phyloP scores from a whole-genome alignment of 306 rosid species.

The Hippophae gyantsensis region DNA sequence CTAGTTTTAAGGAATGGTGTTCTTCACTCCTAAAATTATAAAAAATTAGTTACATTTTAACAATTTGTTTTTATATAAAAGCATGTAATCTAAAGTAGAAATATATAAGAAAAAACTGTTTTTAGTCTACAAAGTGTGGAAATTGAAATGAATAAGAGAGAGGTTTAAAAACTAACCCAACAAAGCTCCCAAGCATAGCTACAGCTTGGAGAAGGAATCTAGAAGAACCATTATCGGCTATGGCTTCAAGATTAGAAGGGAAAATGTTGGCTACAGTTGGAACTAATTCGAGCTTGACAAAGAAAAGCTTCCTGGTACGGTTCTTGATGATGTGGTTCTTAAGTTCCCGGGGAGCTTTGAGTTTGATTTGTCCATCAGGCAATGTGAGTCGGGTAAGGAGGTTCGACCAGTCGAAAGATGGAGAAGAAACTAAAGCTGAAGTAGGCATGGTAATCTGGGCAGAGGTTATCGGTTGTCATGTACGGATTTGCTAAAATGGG shows the following conservation, averaged over 20 bases:
- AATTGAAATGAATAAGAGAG: too few relatives aligned
- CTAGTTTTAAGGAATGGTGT: too few relatives aligned
- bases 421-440: slow-evolving; percentile 16
- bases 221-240: slow-evolving; percentile 27
- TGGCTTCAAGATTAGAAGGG: slow-evolving; percentile 19
- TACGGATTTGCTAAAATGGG: neutral
- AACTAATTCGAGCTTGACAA: slow-evolving; percentile 73
- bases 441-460: slow-evolving; percentile 53
- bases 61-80: too few relatives aligned
- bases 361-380: slow-evolving; percentile 47
- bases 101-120: too few relatives aligned
- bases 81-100: too few relatives aligned
- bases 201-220: slow-evolving; percentile 77
- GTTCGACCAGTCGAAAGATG: slow-evolving; percentile 21
- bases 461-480: slow-evolving; percentile 37
- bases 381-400: slow-evolving; percentile 59
- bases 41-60: too few relatives aligned
- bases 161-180: too few relatives aligned
- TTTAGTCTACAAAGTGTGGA: too few relatives aligned
- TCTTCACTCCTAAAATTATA: too few relatives aligned
- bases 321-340: slow-evolving; percentile 91
- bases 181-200: slow-evolving; percentile 63
- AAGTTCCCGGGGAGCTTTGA: slow-evolving; percentile 76
- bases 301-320: slow-evolving; percentile 85
- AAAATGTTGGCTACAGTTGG: slow-evolving; percentile 59